Evolutionary conservation across 2,329 filamentous ascomycete species (phyloP), one percentile per base, ranked within the genome.

Genomic region (Achaetomium macrosporum): DNA sequence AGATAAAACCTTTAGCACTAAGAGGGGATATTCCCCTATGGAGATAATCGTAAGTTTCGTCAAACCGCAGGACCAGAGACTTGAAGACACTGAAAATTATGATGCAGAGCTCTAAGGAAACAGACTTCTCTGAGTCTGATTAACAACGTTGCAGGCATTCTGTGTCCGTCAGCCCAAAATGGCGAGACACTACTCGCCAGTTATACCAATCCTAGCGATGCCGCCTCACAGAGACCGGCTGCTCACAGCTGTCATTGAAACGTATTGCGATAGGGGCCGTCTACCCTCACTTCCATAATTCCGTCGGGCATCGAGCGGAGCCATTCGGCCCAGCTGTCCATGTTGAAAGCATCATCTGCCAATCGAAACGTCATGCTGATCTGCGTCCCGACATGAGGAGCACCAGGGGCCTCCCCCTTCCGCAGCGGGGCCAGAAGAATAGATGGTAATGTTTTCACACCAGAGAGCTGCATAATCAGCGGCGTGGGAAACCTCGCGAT

Each of bases 311-410:
- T 78, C 61, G 77, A 68, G 19, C 79, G 74, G 57, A 83, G 65
- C 78, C 79, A 82, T 61, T 82, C 78, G 50, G 74, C 70, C 78
- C 79, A 81, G 50, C 67, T 74, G 47, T 82, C 77, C 49, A 76
- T 63, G 55, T 78, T 74, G 54, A 79, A 66, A 30, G 71, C 71
- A 20, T 78, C 76, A 39, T 80, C 77, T 2, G 71, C 71, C 40
- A 82, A 64, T 25, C 73, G 71, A 50, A 82, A 71, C 10, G 73
- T 76, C 8, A 83, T 62, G 47, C 73, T 75, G 35, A 82, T 75
- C 30, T 77, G 74, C 2, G 74, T 69, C 10, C 69, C 70, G 11
- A 62, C 59, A n/a, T 72, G 72, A 46, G 73, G 71, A 37, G 69
- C 68, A 8, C 33, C 29, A 25, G 70, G 69, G 42, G 70, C 62